These are phyloP conservation scores for Melanogaster broomeanus DNA, from an alignment of 768 basidiomycete genomes.

Conservation along the genomic window DNA sequence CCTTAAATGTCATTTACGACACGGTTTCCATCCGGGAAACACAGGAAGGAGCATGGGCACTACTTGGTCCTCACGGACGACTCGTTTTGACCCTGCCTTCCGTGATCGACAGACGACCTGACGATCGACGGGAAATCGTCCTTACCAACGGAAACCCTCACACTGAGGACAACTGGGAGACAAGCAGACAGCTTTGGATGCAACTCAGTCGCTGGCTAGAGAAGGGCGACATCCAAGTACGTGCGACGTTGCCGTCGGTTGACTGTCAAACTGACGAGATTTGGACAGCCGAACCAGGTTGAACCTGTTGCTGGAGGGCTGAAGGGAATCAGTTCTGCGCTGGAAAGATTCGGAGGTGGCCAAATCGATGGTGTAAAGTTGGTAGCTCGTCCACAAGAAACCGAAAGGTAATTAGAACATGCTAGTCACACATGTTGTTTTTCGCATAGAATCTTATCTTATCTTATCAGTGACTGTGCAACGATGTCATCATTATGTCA, in stretches of 20 bases:
- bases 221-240: slow-evolving; percentile 32
- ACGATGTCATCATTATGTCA: slow-evolving; percentile 14
- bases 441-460: slow-evolving; percentile 26
- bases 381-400: slow-evolving; percentile 45
- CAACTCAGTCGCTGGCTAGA: slow-evolving; percentile 30
- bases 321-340: slow-evolving; percentile 41
- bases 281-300: slow-evolving; percentile 42
- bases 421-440: slow-evolving; percentile 18
- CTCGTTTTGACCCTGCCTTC: slow-evolving; percentile 37
- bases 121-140: slow-evolving; percentile 31
- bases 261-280: not conserved
- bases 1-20: slow-evolving; percentile 39
- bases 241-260: slow-evolving; percentile 7
- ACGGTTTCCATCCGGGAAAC: slow-evolving; percentile 40
- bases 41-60: slow-evolving; percentile 36
- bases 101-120: slow-evolving; percentile 27
- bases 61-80: slow-evolving; percentile 40
- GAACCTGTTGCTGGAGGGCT: slow-evolving; percentile 45
- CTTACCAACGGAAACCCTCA: slow-evolving; percentile 35
- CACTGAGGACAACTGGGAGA: slow-evolving; percentile 34
- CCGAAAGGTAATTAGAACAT: slow-evolving; percentile 36
- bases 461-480: slow-evolving; percentile 22
- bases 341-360: slow-evolving; percentile 42
- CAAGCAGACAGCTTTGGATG: slow-evolving; percentile 32
- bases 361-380: slow-evolving; percentile 48